Base-by-base conservation (phyloP, 257 asterid genomes). In the Capsicum chinense region DNA sequence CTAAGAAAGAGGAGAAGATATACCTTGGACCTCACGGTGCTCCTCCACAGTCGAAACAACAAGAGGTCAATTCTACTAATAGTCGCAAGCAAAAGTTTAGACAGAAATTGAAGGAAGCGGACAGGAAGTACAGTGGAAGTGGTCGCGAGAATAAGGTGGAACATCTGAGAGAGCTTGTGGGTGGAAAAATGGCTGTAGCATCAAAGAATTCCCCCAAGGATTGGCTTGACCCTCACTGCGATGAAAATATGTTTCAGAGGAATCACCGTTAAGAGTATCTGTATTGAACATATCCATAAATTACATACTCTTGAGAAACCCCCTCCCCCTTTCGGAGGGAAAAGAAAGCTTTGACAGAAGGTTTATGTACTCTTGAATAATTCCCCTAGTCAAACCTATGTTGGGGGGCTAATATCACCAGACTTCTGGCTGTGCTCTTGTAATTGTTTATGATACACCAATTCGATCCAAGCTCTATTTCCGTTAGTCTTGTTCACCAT, bases 11-110 rank as follows among this genome's bases (percentile, higher is more conserved):
- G 87, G 98, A 95, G 73, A 85, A 83, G 13, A 91, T 93, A 89
- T 97, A 95, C 86, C 96, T 97, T 17, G 99, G 98, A 58, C 98
- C 99, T 9, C 99, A 95, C 83, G 98, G 98, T 44, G 97, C 98
- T 44, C 98, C 99, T 60, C 98, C 93, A 79, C 95, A 88, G 56
- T 87, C 97, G 13, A 93, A 90, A 84, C 97, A 89, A 82, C 95
- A 87, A 70, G 98, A 93, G 85, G 91, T 85, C 54, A 91, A 83
- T 84, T 56, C 90, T 83, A 78, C 88, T 2, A 89, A 87, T 74
- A 89, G 86, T 74, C 93, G 95, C 37, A 97, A 93, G 88, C 98
- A 93, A 90, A 92, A 64, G 83, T 90, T 93, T 16, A 95, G 92
- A 83, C 98, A 95, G 85, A 95, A 90, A 83, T 91, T 97, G 14